These are phyloP conservation scores for Flaveria ramosissima DNA, from an alignment of 129 eudicot species.

Conservation along the genomic window DNA sequence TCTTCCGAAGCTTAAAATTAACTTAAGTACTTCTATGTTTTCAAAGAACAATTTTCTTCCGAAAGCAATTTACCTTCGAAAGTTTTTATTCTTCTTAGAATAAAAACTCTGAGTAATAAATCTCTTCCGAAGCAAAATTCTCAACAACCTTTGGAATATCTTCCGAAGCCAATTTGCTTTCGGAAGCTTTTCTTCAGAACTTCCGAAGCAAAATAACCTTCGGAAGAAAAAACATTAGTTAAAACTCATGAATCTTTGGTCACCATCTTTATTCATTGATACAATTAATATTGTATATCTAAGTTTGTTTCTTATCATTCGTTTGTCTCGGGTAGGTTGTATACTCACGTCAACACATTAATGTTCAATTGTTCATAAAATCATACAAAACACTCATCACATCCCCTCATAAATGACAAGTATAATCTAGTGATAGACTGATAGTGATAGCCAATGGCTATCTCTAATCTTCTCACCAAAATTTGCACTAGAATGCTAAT, in stretches of 20 bases:
- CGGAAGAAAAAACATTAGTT: neutral
- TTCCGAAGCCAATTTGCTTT: too few species aligned
- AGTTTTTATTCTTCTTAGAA: too few species aligned
- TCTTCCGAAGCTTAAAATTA: too few species aligned
- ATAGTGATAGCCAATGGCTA: constrained; percentile 5
- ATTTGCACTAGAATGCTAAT: neutral
- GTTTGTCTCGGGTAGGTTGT: constrained; percentile 10
- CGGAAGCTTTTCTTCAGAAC: too few species aligned
- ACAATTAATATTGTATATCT: neutral
- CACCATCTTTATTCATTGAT: neutral
- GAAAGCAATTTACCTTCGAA: too few species aligned
- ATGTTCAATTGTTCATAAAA: neutral
- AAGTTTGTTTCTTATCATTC: neutral
- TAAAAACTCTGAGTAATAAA: too few species aligned
- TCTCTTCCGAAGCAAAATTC: too few species aligned
- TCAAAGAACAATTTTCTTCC: too few species aligned
- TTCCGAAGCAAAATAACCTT: too few species aligned
- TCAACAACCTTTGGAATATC: too few species aligned
- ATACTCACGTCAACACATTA: neutral
- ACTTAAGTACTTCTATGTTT: too few species aligned
- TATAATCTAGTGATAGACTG: neutral
- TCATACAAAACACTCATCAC: constrained; percentile 1
- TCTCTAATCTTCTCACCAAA: neutral
- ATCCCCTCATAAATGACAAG: neutral
- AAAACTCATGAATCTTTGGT: neutral